These are phyloP conservation scores for Penicillium ucsense DNA, from an alignment of 495 filamentous ascomycete species.

Conservation along the genomic window DNA sequence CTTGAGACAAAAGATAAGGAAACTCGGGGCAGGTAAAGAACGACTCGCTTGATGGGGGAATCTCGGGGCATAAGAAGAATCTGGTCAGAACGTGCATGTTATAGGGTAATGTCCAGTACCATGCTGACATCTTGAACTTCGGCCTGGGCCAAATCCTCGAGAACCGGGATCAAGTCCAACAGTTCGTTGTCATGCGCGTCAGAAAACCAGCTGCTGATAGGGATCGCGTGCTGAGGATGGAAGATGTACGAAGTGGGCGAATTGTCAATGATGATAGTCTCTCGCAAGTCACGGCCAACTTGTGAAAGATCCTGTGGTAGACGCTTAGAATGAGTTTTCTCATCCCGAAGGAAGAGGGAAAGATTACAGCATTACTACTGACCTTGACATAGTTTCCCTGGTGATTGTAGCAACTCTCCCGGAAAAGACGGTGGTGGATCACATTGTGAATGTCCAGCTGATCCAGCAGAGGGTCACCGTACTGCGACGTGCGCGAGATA, in stretches of 20 bases:
- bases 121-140: conserved; percentile 94
- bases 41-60: conserved; percentile 22
- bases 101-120: conserved; percentile 93
- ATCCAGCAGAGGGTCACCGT: conserved; percentile 91
- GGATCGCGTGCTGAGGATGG: conserved; percentile 97
- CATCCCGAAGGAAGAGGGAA: not conserved
- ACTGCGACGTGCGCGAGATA: conserved; percentile 39
- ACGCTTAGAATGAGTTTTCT: conserved; percentile 7
- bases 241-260: conserved; percentile 99
- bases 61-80: conserved; percentile 25
- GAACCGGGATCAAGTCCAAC: conserved; percentile 93
- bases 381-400: conserved; percentile 99
- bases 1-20: conserved; percentile 7
- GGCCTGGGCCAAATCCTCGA: conserved; percentile 84
- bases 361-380: not conserved
- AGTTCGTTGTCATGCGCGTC: conserved; percentile 99
- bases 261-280: conserved; percentile 99
- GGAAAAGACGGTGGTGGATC: conserved; percentile 91
- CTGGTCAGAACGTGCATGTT: conserved; percentile 13
- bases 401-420: conserved; percentile 98
- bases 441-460: conserved; percentile 96
- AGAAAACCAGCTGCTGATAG: conserved; percentile 99
- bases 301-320: conserved; percentile 72
- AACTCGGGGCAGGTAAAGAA: conserved; percentile 10
- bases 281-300: conserved; percentile 87